Evolutionary conservation across 2,329 filamentous ascomycete species (phyloP).

Genomic region (Raffaelea ambrosiae): DNA sequence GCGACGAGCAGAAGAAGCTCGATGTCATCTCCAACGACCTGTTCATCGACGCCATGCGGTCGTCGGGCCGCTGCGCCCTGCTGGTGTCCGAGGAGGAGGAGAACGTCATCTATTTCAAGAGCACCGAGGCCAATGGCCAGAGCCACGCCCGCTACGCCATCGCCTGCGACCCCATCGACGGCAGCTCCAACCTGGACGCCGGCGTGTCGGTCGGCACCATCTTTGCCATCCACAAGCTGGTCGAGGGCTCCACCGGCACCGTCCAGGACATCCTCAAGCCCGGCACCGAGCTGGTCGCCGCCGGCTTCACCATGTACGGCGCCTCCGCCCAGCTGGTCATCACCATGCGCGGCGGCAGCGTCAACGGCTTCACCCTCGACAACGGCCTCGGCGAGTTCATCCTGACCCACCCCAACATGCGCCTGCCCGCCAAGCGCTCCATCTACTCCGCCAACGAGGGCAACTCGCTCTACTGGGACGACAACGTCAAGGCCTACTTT

Average conservation of each 20-base stretch:
- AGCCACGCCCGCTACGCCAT: slow-evolving; percentile 79
- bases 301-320: slow-evolving; percentile 99
- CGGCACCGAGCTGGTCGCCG: slow-evolving; percentile 83
- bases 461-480: slow-evolving; percentile 94
- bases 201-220: slow-evolving; percentile 98
- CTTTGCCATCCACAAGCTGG: slow-evolving; percentile 87
- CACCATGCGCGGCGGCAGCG: slow-evolving; percentile 84
- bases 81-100: slow-evolving; percentile 99
- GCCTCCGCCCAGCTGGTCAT: slow-evolving; percentile 93
- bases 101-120: slow-evolving; percentile 78
- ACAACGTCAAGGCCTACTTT: slow-evolving; percentile 80
- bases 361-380: slow-evolving; percentile 98
- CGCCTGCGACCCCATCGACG: slow-evolving; percentile 95
- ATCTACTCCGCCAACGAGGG: slow-evolving; percentile 99
- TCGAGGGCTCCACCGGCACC: slow-evolving; percentile 63
- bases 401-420: slow-evolving; percentile 92
- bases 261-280: slow-evolving; percentile 83
- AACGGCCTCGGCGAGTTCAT: slow-evolving; percentile 98
- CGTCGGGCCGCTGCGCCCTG: slow-evolving; percentile 80
- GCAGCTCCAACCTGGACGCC: slow-evolving; percentile 93
- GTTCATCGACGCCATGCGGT: slow-evolving; percentile 92
- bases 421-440: slow-evolving; percentile 65
- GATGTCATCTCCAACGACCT: slow-evolving; percentile 98
- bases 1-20: slow-evolving; percentile 99
- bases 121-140: slow-evolving; percentile 37